Evolutionary conservation across 1,284 basidiomycete genomes (phyloP).

Genomic region (Leccinum colubrinum): DNA sequence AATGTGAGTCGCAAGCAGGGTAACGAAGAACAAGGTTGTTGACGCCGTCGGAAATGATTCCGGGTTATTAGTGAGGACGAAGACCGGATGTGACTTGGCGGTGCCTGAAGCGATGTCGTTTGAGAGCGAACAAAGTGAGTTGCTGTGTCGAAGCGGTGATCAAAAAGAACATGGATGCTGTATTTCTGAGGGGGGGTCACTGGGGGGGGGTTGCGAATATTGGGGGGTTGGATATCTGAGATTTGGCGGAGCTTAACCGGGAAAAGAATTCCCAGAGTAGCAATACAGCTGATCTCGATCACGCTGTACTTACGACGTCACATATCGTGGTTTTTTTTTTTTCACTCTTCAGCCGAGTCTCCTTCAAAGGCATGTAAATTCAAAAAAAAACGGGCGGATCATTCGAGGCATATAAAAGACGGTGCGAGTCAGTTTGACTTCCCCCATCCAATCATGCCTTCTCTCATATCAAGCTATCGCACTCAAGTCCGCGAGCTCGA

Average conservation of each 20-base stretch:
- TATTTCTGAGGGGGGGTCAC: constrained; percentile 1
- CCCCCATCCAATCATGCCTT: constrained; percentile 15
- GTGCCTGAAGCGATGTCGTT: not conserved
- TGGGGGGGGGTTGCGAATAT: constrained; percentile 2
- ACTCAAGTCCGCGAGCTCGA: constrained; percentile 52
- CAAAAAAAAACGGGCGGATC: constrained; percentile 14
- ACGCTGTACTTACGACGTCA: constrained; percentile 13
- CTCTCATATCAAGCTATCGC: constrained; percentile 48
- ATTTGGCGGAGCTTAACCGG: constrained; percentile 10
- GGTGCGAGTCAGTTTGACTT: not conserved
- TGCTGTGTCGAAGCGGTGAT: not conserved
- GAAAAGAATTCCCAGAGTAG: not conserved
- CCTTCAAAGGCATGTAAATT: not conserved
- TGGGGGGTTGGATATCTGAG: constrained; percentile 7
- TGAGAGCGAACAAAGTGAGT: not conserved
- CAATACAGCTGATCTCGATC: constrained; percentile 3
- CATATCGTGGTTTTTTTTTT: constrained; percentile 5
- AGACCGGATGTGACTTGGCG: not conserved
- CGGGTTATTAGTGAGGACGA: not conserved
- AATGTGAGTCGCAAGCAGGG: not conserved
- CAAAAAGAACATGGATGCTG: not conserved
- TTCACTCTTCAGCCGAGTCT: not conserved
- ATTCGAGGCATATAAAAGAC: constrained; percentile 9
- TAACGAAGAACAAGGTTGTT: not conserved
- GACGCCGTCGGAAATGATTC: not conserved